Evolutionary conservation across 768 basidiomycete species (phyloP), one percentile per base, ranked within the genome.

Genomic region (Lactarius vividus): DNA sequence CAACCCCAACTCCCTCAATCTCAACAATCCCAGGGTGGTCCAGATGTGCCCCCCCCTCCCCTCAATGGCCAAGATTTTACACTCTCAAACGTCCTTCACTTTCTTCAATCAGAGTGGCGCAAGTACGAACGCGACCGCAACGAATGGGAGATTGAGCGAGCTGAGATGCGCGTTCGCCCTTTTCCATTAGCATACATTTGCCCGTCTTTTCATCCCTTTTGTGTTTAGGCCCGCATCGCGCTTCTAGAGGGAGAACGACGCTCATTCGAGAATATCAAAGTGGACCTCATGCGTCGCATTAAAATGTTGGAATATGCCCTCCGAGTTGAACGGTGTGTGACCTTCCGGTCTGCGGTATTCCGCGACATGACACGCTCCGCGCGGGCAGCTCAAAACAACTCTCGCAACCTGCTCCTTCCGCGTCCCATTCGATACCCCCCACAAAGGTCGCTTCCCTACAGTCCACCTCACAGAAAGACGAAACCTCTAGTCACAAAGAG

Each of bases 131-230:
- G 96, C 76, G 97, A 99, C 80, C 85, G 96, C 73, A 99, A 99
- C 75, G 97, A 99, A 79, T 99, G 96, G 96, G 97, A 99, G 82
- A 99, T 99, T 73, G 97, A 98, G 79, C 83, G 97, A 71, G 97
- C 97, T 37, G 97, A 98, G 79, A 98, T 98, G 96, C 84, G 96
- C 84, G 94, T 95, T 70, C 73, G 92, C 86, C 52, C 68, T 64
- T 46, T 20, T 13, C 29, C 59, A 39, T 46, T 58, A 23, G 54
- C 63, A 40, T 11, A 37, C 28, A 42, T 37, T 75, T 70, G 75
- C 61, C 63, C 62, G 58, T 57, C 69, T 71, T 61, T 59, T 71
- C 68, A 69, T 71, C 1, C 52, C 62, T 57, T 68, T 70, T 65
- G 64, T 49, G 53, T 60, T 57, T 68, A 96, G 94, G 96, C 96